These are phyloP conservation scores for Cucurbita moschata DNA, from an alignment of 306 rosid genomes.

Conservation along the genomic window DNA sequence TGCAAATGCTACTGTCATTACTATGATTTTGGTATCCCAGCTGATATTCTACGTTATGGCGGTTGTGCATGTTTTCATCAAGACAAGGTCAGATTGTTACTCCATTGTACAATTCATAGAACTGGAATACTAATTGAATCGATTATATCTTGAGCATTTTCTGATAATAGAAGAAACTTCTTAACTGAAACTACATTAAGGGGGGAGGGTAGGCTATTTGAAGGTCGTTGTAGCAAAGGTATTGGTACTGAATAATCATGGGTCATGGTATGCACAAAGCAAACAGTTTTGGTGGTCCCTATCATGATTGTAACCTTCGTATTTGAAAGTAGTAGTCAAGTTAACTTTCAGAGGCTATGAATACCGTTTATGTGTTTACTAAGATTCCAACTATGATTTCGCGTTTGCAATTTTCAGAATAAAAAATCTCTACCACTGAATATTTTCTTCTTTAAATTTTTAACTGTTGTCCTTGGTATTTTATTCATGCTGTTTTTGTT, in stretches of 20 bases:
- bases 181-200: background rate
- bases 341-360: too few species aligned
- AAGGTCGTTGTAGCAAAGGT: background rate
- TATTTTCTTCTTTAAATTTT: too few species aligned
- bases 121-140: background rate
- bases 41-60: constrained; percentile 65
- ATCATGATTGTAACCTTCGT: too few species aligned
- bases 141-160: background rate
- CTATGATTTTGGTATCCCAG: constrained; percentile 60
- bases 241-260: background rate
- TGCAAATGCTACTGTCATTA: constrained; percentile 59
- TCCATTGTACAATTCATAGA: background rate
- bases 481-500: too few species aligned
- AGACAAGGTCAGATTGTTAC: constrained; percentile 53
- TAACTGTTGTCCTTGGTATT: too few species aligned
- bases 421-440: too few species aligned
- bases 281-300: too few species aligned
- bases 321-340: too few species aligned
- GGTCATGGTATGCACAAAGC: background rate
- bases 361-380: too few species aligned
- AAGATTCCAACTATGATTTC: too few species aligned
- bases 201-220: background rate
- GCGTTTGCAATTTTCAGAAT: too few species aligned
- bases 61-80: constrained; percentile 59
- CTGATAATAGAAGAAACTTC: background rate